These are phyloP conservation scores for Dysphania ambrosioides DNA, from an alignment of 148 eudicot genomes.

Conservation along the genomic window DNA sequence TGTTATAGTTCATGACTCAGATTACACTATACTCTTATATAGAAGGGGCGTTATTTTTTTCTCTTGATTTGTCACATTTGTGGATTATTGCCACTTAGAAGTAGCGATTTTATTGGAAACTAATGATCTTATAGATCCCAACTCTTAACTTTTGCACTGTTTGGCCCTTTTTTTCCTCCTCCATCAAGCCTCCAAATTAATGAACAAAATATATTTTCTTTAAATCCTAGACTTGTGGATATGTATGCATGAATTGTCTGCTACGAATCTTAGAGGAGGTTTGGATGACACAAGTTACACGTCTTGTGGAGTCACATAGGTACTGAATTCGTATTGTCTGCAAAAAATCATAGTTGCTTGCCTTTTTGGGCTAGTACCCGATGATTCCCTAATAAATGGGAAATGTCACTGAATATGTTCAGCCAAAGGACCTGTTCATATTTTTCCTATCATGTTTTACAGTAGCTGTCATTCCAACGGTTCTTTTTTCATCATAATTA, in stretches of 20 bases:
- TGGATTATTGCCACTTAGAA: neutral
- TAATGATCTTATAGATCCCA: neutral
- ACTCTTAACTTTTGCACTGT: neutral
- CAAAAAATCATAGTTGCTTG: no score
- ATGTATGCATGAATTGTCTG: neutral
- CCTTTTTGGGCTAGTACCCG: no score
- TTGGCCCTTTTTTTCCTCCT: neutral
- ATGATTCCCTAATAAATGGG: no score
- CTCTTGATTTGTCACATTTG: neutral
- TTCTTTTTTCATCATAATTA: no score
- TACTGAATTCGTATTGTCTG: no score
- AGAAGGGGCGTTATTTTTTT: neutral
- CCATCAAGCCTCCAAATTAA: neutral
- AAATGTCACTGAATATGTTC: no score
- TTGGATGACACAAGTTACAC: neutral
- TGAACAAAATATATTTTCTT: neutral
- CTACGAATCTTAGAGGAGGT: neutral
- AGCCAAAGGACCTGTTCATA: no score
- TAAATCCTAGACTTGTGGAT: neutral
- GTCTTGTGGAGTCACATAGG: neutral
- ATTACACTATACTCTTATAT: neutral
- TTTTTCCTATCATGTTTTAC: no score
- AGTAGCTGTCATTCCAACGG: no score
- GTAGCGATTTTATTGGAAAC: neutral
- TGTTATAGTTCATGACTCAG: conserved; percentile 9